Conservation (phyloP, 768 basidiomycete species). For the Lactarius vividus region DNA sequence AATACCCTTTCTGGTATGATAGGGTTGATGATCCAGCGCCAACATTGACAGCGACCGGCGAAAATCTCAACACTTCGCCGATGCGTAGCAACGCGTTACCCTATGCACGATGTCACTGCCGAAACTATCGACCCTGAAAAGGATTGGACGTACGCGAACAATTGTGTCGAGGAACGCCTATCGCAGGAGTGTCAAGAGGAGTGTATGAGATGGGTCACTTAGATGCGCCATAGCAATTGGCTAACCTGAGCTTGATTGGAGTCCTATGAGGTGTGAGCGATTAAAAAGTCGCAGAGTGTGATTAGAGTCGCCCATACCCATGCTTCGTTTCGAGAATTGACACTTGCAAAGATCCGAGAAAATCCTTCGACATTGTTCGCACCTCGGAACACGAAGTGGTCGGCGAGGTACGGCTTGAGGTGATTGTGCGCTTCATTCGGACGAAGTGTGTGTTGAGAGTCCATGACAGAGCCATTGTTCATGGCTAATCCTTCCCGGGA, state of each 20-base stretch:
- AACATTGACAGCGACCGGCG: conserved; percentile 26
- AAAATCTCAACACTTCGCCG: conserved; percentile 34
- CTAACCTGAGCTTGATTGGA: conserved; percentile 34
- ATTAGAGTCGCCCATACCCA: conserved; percentile 28
- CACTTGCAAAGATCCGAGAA: conserved; percentile 30
- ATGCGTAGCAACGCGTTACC: conserved; percentile 34
- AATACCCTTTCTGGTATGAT: conserved; percentile 37
- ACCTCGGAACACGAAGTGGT: conserved; percentile 31
- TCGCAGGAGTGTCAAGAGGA: too few relatives aligned
- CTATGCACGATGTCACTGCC: conserved; percentile 17
- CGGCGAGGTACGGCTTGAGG: conserved; percentile 29
- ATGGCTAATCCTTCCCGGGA: conserved; percentile 28
- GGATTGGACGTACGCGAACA: conserved; percentile 27
- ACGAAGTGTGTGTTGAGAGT: conserved; percentile 19
- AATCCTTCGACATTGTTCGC: conserved; percentile 32
- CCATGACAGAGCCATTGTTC: conserved; percentile 23
- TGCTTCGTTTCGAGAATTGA: conserved; percentile 29
- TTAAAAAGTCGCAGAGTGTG: not conserved
- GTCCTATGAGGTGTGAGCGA: conserved; percentile 19
- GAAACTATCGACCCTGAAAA: not conserved
- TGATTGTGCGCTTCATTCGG: conserved; percentile 34
- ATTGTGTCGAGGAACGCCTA: conserved; percentile 33
- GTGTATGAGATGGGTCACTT: not conserved
- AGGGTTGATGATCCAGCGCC: conserved; percentile 22
- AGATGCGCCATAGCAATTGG: not conserved